These are phyloP conservation scores for Mycena vulgaris DNA, from an alignment of 768 basidiomycete genomes.

Conservation along the genomic window DNA sequence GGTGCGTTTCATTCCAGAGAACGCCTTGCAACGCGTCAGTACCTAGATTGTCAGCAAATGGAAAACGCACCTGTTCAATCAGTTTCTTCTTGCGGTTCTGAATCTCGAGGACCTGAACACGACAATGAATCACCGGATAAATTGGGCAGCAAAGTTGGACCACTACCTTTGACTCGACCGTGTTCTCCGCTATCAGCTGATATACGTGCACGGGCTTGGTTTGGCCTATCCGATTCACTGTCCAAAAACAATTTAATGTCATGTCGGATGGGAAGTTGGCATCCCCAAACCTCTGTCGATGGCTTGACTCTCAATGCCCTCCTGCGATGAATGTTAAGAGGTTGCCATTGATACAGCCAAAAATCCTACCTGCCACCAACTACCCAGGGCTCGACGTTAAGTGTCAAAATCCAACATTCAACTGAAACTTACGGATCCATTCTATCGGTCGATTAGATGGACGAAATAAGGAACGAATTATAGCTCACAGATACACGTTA, in stretches of 20 bases:
- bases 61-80: conserved; percentile 73
- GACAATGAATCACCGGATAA: neutral
- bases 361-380: conserved; percentile 81
- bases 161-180: conserved; percentile 85
- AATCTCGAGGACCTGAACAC: conserved; percentile 77
- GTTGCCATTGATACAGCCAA: conserved; percentile 2
- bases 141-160: conserved; percentile 1
- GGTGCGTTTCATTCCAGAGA: conserved; percentile 83
- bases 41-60: neutral
- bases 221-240: conserved; percentile 90
- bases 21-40: conserved; percentile 67
- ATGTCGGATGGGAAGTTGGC: no score
- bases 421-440: conserved; percentile 84
- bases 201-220: conserved; percentile 88
- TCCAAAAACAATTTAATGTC: no score
- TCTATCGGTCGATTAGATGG: conserved; percentile 51
- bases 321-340: conserved; percentile 54
- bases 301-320: conserved; percentile 89
- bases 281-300: no score
- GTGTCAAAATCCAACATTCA: neutral
- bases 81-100: conserved; percentile 88
- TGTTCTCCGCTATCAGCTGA: conserved; percentile 91
- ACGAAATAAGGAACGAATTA: neutral
- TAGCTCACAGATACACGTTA: conserved; percentile 83
- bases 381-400: conserved; percentile 42